Evolutionary conservation across 306 rosid genomes (phyloP).

Genomic region (Crataegus laevigata): DNA sequence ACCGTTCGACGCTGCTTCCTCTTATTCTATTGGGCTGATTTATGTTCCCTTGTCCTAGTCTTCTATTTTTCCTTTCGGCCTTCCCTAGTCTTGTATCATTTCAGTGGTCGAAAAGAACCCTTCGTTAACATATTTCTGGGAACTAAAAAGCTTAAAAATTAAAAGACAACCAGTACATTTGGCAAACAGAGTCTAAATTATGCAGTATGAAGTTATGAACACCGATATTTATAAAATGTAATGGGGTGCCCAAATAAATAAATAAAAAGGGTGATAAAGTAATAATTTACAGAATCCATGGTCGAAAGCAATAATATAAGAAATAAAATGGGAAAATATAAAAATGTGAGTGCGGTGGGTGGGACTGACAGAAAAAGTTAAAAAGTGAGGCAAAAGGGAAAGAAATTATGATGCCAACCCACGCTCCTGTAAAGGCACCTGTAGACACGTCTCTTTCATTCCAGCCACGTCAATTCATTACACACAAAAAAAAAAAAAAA

Average conservation of each 20-base stretch:
- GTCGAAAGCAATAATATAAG: neutral
- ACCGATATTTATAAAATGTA: neutral
- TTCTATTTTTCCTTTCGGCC: too few relatives aligned
- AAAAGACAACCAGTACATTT: too few relatives aligned
- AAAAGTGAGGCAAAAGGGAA: constrained; percentile 17
- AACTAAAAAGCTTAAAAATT: too few relatives aligned
- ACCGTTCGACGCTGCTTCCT: too few relatives aligned
- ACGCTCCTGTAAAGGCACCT: constrained; percentile 14
- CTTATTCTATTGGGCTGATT: too few relatives aligned
- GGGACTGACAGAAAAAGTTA: constrained; percentile 26
- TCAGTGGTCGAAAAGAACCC: too few relatives aligned
- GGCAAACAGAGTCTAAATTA: too few relatives aligned
- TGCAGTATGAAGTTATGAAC: neutral
- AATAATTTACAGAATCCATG: neutral
- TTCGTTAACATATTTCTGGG: too few relatives aligned
- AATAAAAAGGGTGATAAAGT: neutral
- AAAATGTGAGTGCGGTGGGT: constrained; percentile 18
- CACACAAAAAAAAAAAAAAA: neutral
- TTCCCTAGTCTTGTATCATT: too few relatives aligned
- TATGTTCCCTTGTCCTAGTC: too few relatives aligned
- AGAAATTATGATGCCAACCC: constrained; percentile 18
- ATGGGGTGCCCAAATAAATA: neutral
- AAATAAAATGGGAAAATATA: neutral
- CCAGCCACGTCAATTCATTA: neutral
- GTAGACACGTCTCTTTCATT: constrained; percentile 6